phyloP scores from a whole-genome alignment of 805 yeast species.

The Gaillardinia entomophila region DNA sequence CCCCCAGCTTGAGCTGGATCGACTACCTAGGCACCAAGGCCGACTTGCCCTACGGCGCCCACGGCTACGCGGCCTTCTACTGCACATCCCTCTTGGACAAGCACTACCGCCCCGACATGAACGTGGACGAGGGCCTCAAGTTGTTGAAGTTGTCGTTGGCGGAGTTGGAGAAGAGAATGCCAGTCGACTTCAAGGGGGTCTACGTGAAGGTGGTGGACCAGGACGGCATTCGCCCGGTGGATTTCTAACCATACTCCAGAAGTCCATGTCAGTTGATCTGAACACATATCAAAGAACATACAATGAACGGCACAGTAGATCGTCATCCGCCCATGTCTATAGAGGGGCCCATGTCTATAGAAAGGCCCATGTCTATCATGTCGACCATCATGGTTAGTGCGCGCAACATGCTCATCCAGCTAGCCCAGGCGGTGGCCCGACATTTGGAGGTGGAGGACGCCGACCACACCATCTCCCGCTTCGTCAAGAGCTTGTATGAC shows the following conservation, averaged over 20 bases:
- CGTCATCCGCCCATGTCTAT: too few relatives aligned
- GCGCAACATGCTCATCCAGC: neutral
- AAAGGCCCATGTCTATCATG: too few relatives aligned
- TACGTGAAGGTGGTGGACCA: conserved; percentile 60
- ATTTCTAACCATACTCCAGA: neutral
- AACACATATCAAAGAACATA: too few relatives aligned
- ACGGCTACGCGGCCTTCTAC: conserved; percentile 97
- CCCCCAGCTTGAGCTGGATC: conserved; percentile 76
- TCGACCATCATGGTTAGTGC: too few relatives aligned
- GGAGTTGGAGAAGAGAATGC: conserved; percentile 82
- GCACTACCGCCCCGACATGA: conserved; percentile 76
- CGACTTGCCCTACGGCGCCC: conserved; percentile 93
- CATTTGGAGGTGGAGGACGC: conserved; percentile 7
- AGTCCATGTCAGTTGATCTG: too few relatives aligned
- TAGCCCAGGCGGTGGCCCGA: conserved; percentile 2
- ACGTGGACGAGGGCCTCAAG: conserved; percentile 70
- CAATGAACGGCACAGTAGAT: too few relatives aligned
- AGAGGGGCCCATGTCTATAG: too few relatives aligned
- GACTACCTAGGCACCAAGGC: conserved; percentile 92
- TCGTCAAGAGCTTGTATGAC: conserved; percentile 19
- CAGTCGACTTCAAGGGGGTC: conserved; percentile 90
- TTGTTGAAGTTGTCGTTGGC: conserved; percentile 66
- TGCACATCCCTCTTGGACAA: conserved; percentile 85
- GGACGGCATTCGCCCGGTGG: conserved; percentile 38
- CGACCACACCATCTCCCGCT: conserved; percentile 20